Evolutionary conservation across 345 rosid genomes (phyloP), one percentile per base, ranked within the genome.

Genomic region (Pugionium cornutum): DNA sequence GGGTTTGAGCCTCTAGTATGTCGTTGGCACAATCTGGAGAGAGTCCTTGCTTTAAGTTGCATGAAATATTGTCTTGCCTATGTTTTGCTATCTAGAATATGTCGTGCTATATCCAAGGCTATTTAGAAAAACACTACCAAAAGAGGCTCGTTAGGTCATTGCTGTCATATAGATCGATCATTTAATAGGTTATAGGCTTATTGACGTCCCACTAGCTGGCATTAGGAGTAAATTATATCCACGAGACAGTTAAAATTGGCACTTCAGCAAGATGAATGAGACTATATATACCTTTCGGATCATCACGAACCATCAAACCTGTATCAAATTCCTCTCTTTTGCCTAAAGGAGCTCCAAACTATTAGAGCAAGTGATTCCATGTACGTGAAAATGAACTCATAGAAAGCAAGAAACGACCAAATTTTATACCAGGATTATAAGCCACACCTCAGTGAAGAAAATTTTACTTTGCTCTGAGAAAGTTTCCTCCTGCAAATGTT

Each of bases 401-500:
- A 30, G 27, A 45, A 2, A 46, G 18, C n/a, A 55, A 45, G 54
- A 40, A 46, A 25, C 10, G 8, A 63, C 37, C 53, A 47, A 60
- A 4, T n/a, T 26, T 33, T 31, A 67, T 39, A 62, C 9, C 31
- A 69, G 59, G 63, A 30, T 43, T 77, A 70, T 58, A 53, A 66
- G 52, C 53, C 72, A 70, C 65, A 86, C 96, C 95, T 91, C 77
- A 40, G 64, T 51, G 62, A 31, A 54, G 62, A 63, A 69, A 69
- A 68, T 76, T 67, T 64, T 73, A 31, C 40, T 70, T 45, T 75
- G 72, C 67, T 62, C 74, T 44, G 74, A 58, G 76, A 77, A 74
- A 4, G 77, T 69, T 76, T 75, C 27, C 64, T 83, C 89, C 75
- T 83, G 96, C 76, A 92, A 78, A 69, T 77, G 72, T 79, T 92